Percentiles rank a stretch among this genome's conserved stretches.
Conservation (phyloP, 83 land plant genomes). For the Diphasiastrum complanatum region DNA sequence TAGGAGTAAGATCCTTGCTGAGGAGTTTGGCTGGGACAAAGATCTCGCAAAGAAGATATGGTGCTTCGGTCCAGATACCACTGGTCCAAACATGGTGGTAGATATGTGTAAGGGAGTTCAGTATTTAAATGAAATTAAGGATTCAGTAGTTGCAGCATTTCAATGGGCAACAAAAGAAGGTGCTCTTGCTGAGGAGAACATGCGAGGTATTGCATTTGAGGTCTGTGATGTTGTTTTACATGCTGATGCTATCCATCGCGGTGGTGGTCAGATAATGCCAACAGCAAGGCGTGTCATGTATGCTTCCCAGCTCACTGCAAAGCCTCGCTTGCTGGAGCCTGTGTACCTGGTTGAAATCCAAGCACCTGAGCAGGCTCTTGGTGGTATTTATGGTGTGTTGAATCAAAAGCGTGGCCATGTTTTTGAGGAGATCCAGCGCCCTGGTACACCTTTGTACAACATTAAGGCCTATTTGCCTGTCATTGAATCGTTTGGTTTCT, state of each 20-base stretch:
- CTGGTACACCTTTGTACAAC: slow-evolving; percentile 3
- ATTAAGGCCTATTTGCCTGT: background rate
- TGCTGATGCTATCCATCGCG: slow-evolving; percentile 7
- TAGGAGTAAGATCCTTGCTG: slow-evolving; percentile 5
- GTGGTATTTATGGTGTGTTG: background rate
- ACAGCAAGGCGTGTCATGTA: slow-evolving; percentile 1
- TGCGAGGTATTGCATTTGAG: background rate
- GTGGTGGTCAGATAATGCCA: slow-evolving; percentile 5
- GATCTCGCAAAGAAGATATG: too few relatives aligned
- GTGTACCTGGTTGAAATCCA: background rate
- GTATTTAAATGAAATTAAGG: background rate
- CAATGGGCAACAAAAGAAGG: slow-evolving; percentile 1
- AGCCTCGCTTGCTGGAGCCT: background rate
- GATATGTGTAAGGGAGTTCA: slow-evolving; percentile 18
- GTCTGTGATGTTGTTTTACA: slow-evolving; percentile 7
- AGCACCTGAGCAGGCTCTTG: background rate
- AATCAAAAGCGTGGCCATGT: background rate
- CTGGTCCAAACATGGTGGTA: slow-evolving; percentile 12
- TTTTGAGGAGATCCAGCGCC: slow-evolving; percentile 2
- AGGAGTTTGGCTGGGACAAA: slow-evolving; percentile 13
- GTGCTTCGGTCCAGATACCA: too few relatives aligned
- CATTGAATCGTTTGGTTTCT: slow-evolving; percentile 8
- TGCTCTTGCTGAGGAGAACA: background rate
- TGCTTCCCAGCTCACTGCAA: background rate
- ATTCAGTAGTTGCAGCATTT: background rate